Conservation (phyloP, 495 filamentous ascomycete genomes). For the Aspergillus avenaceus region DNA sequence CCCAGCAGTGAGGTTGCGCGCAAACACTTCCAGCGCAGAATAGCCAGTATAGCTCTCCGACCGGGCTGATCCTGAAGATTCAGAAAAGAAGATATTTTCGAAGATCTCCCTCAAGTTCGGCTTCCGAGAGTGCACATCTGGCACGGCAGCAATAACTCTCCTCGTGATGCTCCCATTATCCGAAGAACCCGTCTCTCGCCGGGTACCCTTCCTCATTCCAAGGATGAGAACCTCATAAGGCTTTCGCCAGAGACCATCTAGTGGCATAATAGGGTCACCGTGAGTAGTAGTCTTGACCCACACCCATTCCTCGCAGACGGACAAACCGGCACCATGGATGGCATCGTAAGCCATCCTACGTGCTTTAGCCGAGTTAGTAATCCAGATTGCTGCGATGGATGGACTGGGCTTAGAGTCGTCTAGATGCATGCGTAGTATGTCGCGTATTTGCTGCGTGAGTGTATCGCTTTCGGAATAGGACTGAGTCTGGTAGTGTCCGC, state of each 20-base stretch:
- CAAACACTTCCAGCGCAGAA: slow-evolving; percentile 79
- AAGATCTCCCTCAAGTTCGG: slow-evolving; percentile 62
- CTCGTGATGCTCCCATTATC: slow-evolving; percentile 24
- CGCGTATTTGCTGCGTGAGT: slow-evolving; percentile 23
- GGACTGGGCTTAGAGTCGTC: not conserved
- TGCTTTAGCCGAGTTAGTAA: slow-evolving; percentile 72
- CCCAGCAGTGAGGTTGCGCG: slow-evolving; percentile 74
- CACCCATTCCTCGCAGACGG: slow-evolving; percentile 75
- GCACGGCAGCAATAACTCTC: slow-evolving; percentile 71
- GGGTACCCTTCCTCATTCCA: slow-evolving; percentile 35
- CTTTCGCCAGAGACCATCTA: slow-evolving; percentile 70
- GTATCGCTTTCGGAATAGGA: slow-evolving; percentile 29
- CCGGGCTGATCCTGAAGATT: not conserved
- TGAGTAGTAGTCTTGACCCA: slow-evolving; percentile 79
- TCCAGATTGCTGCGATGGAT: slow-evolving; percentile 66
- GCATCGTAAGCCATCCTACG: slow-evolving; percentile 54
- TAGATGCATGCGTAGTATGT: slow-evolving; percentile 29
- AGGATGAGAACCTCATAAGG: slow-evolving; percentile 85
- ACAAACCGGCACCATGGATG: slow-evolving; percentile 61
- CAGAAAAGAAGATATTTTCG: slow-evolving; percentile 42
- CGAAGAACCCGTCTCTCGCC: not conserved
- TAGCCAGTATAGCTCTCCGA: slow-evolving; percentile 33
- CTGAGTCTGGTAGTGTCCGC: slow-evolving; percentile 59
- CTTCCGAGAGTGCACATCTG: slow-evolving; percentile 90
- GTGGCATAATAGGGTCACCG: slow-evolving; percentile 66